Conservation (phyloP, 257 asterid species). For the Paulownia fortunei region DNA sequence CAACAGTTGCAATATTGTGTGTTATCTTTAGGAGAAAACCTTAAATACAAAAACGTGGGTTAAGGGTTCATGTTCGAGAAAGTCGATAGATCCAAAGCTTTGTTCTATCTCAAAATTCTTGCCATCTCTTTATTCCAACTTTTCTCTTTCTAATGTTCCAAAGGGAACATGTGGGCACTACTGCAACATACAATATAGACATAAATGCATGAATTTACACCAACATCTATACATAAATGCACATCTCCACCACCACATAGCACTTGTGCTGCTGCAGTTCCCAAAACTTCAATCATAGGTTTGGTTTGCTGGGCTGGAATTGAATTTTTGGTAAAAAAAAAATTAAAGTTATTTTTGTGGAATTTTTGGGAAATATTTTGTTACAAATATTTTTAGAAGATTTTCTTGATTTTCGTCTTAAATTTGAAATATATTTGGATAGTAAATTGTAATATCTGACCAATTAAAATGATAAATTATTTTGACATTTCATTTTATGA, state of each 20-base stretch:
- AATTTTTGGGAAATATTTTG: too few relatives aligned
- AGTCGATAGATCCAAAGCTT: slow-evolving; percentile 37
- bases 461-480: too few relatives aligned
- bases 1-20: background rate
- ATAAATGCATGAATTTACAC: slow-evolving; percentile 24
- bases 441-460: too few relatives aligned
- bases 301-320: background rate
- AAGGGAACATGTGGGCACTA: slow-evolving; percentile 48
- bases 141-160: slow-evolving; percentile 20
- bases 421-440: too few relatives aligned
- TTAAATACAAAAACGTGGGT: slow-evolving; percentile 2
- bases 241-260: background rate
- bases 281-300: background rate
- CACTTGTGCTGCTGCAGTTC: background rate
- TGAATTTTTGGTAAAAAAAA: too few relatives aligned
- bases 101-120: slow-evolving; percentile 26
- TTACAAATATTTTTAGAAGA: too few relatives aligned
- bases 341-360: too few relatives aligned
- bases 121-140: background rate
- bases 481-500: too few relatives aligned
- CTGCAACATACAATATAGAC: slow-evolving; percentile 27
- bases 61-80: slow-evolving; percentile 34
- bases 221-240: background rate
- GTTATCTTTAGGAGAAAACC: background rate
- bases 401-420: too few relatives aligned